These are phyloP conservation scores for Coemansia aciculifera DNA, from an alignment of 192 early-diverging fungal species.

Conservation along the genomic window DNA sequence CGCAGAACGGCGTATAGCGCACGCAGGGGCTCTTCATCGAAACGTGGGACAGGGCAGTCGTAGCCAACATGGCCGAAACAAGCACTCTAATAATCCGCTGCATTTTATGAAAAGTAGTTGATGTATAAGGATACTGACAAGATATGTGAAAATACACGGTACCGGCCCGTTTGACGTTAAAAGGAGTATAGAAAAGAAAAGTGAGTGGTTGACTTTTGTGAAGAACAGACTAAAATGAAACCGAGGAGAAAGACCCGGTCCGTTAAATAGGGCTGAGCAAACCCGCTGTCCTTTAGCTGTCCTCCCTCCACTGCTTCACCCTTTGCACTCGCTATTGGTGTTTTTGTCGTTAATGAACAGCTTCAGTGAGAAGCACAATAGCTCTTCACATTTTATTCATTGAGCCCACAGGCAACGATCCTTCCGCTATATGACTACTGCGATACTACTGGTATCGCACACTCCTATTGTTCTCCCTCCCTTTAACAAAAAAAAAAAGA, in stretches of 20 bases:
- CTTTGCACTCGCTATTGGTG: not conserved
- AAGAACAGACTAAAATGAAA: not conserved
- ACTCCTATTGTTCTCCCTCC: not conserved
- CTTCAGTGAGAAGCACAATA: not conserved
- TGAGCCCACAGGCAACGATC: not conserved
- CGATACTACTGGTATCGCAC: not conserved
- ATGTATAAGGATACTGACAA: not conserved
- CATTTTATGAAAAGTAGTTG: not conserved
- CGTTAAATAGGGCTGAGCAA: not conserved
- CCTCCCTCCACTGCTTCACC: not conserved
- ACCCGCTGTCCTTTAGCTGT: not conserved
- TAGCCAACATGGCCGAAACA: slow-evolving; percentile 13
- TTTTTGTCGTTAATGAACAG: not conserved
- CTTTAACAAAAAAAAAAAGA: not conserved
- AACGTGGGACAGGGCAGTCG: slow-evolving; percentile 23
- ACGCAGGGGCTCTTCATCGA: slow-evolving; percentile 42
- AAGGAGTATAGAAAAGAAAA: not conserved
- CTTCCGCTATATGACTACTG: not conserved
- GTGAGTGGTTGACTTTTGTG: not conserved
- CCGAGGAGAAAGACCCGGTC: not conserved
- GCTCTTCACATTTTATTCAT: not conserved
- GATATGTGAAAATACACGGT: not conserved
- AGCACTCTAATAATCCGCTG: slow-evolving; percentile 7
- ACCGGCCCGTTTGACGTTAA: not conserved
- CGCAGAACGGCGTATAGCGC: slow-evolving; percentile 48